Conservation (phyloP, 192 early-diverging fungal species). For the Linderina pennispora region DNA sequence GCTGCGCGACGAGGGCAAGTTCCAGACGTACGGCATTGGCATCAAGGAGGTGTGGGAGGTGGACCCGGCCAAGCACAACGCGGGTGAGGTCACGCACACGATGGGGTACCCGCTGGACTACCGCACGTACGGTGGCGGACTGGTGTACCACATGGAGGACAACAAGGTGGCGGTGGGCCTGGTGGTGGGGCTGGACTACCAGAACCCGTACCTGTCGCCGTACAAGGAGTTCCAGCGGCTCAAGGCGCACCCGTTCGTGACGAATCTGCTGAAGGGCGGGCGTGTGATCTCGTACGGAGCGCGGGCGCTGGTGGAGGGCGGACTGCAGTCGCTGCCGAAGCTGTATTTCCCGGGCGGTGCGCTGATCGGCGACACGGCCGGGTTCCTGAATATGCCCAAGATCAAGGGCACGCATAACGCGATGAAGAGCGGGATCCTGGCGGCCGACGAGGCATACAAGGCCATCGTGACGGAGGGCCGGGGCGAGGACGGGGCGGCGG, state of each 20-base stretch:
- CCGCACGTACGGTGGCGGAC: slow-evolving; percentile 88
- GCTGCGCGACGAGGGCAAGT: slow-evolving; percentile 77
- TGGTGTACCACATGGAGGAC: slow-evolving; percentile 94
- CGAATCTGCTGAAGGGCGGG: slow-evolving; percentile 80
- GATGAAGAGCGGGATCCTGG: slow-evolving; percentile 97
- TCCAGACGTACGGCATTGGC: slow-evolving; percentile 94
- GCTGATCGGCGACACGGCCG: slow-evolving; percentile 92
- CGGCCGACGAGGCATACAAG: slow-evolving; percentile 84
- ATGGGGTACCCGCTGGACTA: slow-evolving; percentile 90
- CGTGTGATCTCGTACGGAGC: slow-evolving; percentile 91
- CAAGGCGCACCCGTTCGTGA: slow-evolving; percentile 89
- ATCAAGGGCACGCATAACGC: slow-evolving; percentile 99
- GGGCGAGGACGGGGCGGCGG: slow-evolving; percentile 48
- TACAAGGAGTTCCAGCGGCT: slow-evolving; percentile 97
- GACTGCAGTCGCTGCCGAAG: slow-evolving; percentile 92
- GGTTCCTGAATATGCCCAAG: slow-evolving; percentile 96
- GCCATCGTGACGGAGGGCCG: slow-evolving; percentile 45
- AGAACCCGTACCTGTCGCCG: slow-evolving; percentile 90
- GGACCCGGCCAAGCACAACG: slow-evolving; percentile 71
- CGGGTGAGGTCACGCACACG: slow-evolving; percentile 79
- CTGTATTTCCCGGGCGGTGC: slow-evolving; percentile 91
- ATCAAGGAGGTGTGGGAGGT: slow-evolving; percentile 99
- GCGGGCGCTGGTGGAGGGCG: slow-evolving; percentile 95
- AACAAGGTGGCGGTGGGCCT: slow-evolving; percentile 82
- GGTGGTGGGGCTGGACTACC: slow-evolving; percentile 91